A percentile compares a stretch with the other conserved stretches of the same genome.
phyloP scores from a whole-genome alignment of 768 basidiomycete genomes.

The Lactarius psammicola region DNA sequence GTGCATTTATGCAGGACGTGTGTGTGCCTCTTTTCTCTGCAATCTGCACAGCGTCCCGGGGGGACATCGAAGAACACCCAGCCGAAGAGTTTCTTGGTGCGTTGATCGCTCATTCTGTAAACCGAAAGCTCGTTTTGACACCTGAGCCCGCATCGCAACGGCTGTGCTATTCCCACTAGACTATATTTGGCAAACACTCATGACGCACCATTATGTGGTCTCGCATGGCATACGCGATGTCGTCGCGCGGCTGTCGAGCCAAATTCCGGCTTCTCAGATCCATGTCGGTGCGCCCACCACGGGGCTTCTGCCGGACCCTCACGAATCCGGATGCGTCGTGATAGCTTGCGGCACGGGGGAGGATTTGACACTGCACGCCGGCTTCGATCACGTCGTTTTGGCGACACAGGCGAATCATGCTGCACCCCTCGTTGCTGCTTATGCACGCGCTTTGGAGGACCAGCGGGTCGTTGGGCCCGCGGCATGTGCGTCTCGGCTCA shows the following conservation, averaged over 20 bases:
- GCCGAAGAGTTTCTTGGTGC: slow-evolving; percentile 63
- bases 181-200: slow-evolving; percentile 67
- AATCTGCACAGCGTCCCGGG: slow-evolving; percentile 62
- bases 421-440: slow-evolving; percentile 49
- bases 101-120: slow-evolving; percentile 27
- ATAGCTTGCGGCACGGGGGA: slow-evolving; percentile 40
- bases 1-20: slow-evolving; percentile 50
- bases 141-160: not conserved
- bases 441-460: slow-evolving; percentile 41
- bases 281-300: slow-evolving; percentile 55
- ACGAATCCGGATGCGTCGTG: slow-evolving; percentile 37
- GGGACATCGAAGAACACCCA: slow-evolving; percentile 56
- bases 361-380: slow-evolving; percentile 35
- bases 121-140: not conserved
- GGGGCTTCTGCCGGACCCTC: slow-evolving; percentile 42
- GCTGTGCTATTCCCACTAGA: slow-evolving; percentile 48
- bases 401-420: slow-evolving; percentile 75
- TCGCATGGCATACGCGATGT: slow-evolving; percentile 58
- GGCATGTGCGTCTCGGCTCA: slow-evolving; percentile 40
- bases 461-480: slow-evolving; percentile 14
- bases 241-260: slow-evolving; percentile 47
- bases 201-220: slow-evolving; percentile 68
- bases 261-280: slow-evolving; percentile 44
- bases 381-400: slow-evolving; percentile 67
- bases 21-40: slow-evolving; percentile 69